Percentiles rank a stretch among this genome's conserved stretches.
Evolutionary conservation across 2,329 filamentous ascomycete genomes (phyloP).

Genomic region (Rhinocladiella mackenziei): DNA sequence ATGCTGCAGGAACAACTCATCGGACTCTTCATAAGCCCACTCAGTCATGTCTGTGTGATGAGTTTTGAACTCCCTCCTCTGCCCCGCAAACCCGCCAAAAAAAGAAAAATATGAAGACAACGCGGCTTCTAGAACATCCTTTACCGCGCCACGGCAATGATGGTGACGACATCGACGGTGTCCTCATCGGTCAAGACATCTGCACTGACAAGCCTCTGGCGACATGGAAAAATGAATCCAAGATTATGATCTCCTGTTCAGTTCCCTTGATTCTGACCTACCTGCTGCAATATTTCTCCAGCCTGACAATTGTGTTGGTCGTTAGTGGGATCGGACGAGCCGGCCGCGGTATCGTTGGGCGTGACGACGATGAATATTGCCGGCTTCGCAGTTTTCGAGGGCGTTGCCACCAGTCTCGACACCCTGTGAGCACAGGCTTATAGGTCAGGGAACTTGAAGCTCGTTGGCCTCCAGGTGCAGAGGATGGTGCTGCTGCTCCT

Average conservation of each 20-base stretch:
- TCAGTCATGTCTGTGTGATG: too few relatives aligned
- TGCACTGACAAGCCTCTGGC: too few relatives aligned
- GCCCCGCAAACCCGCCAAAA: too few relatives aligned
- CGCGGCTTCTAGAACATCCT: too few relatives aligned
- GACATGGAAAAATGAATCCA: conserved; percentile 20
- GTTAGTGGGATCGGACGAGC: conserved; percentile 61
- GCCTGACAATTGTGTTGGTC: conserved; percentile 64
- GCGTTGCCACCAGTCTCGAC: conserved; percentile 75
- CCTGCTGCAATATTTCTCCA: conserved; percentile 46
- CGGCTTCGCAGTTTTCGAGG: conserved; percentile 64
- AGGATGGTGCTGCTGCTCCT: conserved; percentile 68
- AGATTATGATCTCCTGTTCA: conserved; percentile 13
- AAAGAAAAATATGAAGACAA: too few relatives aligned
- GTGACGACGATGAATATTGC: conserved; percentile 69
- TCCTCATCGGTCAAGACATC: too few relatives aligned
- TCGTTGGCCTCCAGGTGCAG: conserved; percentile 71
- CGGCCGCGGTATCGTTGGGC: conserved; percentile 56
- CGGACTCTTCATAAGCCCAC: too few relatives aligned
- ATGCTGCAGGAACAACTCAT: too few relatives aligned
- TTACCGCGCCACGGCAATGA: too few relatives aligned
- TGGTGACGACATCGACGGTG: too few relatives aligned
- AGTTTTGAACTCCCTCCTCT: too few relatives aligned
- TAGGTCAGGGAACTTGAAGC: conserved; percentile 72
- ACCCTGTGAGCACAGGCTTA: conserved; percentile 83
- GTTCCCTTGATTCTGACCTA: conserved; percentile 19